These are phyloP conservation scores for Quercus bicolor DNA, from an alignment of 306 rosid species.

Conservation along the genomic window DNA sequence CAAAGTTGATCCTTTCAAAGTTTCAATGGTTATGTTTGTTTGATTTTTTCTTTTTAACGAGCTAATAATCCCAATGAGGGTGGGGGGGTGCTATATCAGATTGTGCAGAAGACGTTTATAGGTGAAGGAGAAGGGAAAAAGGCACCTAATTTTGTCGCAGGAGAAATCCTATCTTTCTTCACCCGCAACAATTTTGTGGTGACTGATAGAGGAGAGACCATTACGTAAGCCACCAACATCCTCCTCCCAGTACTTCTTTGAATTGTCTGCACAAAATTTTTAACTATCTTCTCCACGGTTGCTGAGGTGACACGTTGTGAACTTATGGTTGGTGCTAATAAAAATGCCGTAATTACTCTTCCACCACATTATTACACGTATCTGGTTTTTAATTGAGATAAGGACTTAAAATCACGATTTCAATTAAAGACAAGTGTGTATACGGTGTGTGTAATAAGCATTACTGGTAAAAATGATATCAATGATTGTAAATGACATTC, in stretches of 20 bases:
- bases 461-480: no score
- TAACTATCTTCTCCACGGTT: no score
- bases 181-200: conserved; percentile 80
- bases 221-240: conserved; percentile 51
- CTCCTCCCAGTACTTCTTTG: neutral
- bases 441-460: no score
- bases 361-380: no score
- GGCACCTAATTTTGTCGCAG: conserved; percentile 68
- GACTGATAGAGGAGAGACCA: conserved; percentile 73
- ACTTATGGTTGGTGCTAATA: no score
- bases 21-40: neutral
- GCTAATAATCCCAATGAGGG: neutral
- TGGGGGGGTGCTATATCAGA: conserved; percentile 24
- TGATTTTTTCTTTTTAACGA: neutral
- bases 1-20: neutral
- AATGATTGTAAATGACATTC: no score
- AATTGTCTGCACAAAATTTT: no score
- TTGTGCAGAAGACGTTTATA: conserved; percentile 80
- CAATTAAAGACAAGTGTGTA: no score
- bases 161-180: conserved; percentile 82
- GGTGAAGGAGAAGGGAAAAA: conserved; percentile 52
- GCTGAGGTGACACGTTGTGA: no score
- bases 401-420: no score
- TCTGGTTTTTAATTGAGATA: no score
- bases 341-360: no score